Evolutionary conservation across 805 yeast species (phyloP).

Genomic region (Pichia ethanolica): DNA sequence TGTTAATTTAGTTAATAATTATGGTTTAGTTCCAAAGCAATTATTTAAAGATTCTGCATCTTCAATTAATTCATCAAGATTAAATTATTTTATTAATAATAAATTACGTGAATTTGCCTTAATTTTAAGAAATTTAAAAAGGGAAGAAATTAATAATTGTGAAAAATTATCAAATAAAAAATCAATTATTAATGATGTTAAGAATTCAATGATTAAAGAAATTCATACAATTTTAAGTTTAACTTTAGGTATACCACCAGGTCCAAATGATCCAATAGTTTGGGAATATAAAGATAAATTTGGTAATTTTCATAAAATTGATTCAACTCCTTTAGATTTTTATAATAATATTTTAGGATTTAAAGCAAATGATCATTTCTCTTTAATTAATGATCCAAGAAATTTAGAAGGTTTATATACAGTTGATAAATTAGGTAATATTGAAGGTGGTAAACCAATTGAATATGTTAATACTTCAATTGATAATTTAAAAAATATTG

Average conservation of each 20-base stretch:
- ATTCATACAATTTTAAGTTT: slow-evolving; percentile 61
- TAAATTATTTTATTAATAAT: slow-evolving; percentile 61
- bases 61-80: slow-evolving; percentile 43
- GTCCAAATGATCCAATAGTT: slow-evolving; percentile 52
- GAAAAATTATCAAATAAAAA: slow-evolving; percentile 4
- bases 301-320: slow-evolving; percentile 43
- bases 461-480: slow-evolving; percentile 67
- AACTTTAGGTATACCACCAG: slow-evolving; percentile 74
- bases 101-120: slow-evolving; percentile 76
- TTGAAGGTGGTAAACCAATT: slow-evolving; percentile 65
- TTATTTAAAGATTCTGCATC: slow-evolving; percentile 64
- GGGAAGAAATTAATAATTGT: slow-evolving; percentile 31
- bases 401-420: slow-evolving; percentile 60
- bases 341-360: slow-evolving; percentile 48
- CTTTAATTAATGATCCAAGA: slow-evolving; percentile 80
- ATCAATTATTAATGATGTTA: slow-evolving; percentile 17
- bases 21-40: slow-evolving; percentile 73
- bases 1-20: slow-evolving; percentile 65
- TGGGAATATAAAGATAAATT: slow-evolving; percentile 79
- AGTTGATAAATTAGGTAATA: slow-evolving; percentile 72
- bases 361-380: slow-evolving; percentile 48
- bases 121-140: slow-evolving; percentile 46
- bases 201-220: slow-evolving; percentile 44
- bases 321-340: slow-evolving; percentile 61
- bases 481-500: slow-evolving; percentile 49